phyloP scores from a whole-genome alignment of 1,284 basidiomycete species.

The Boletus sp. region DNA sequence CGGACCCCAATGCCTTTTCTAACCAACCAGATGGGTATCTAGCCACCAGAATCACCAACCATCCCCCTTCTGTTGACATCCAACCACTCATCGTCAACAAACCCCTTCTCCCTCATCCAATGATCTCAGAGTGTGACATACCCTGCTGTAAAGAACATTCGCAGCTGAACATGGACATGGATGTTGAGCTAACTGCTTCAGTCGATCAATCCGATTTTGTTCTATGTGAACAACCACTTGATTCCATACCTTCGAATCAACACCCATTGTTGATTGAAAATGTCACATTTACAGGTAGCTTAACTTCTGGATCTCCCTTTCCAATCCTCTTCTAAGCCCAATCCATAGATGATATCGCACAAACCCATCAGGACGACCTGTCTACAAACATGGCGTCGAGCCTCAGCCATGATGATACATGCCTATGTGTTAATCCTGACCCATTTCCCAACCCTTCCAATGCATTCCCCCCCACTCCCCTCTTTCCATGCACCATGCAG shows the following conservation, averaged over 20 bases:
- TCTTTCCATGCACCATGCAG: too few species aligned
- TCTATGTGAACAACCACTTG: not conserved
- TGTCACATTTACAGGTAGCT: not conserved
- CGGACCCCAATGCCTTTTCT: not conserved
- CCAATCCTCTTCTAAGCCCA: not conserved
- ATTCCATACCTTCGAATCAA: not conserved
- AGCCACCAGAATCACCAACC: not conserved
- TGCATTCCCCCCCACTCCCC: too few species aligned
- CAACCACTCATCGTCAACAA: too few species aligned
- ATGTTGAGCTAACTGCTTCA: not conserved
- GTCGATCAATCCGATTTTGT: not conserved
- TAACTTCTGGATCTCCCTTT: not conserved
- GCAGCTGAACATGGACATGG: not conserved
- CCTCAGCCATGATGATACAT: too few species aligned
- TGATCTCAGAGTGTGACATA: too few species aligned
- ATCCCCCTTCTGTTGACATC: fast-evolving
- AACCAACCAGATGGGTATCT: not conserved
- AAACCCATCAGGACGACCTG: too few species aligned
- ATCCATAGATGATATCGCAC: not conserved
- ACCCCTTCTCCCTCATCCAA: not conserved
- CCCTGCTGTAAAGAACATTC: too few species aligned
- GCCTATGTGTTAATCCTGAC: too few species aligned
- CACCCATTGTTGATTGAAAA: not conserved
- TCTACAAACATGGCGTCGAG: not conserved
- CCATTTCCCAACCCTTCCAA: too few species aligned